phyloP scores from a whole-genome alignment of 768 basidiomycete species.

The Boletus subcaerulescens region DNA sequence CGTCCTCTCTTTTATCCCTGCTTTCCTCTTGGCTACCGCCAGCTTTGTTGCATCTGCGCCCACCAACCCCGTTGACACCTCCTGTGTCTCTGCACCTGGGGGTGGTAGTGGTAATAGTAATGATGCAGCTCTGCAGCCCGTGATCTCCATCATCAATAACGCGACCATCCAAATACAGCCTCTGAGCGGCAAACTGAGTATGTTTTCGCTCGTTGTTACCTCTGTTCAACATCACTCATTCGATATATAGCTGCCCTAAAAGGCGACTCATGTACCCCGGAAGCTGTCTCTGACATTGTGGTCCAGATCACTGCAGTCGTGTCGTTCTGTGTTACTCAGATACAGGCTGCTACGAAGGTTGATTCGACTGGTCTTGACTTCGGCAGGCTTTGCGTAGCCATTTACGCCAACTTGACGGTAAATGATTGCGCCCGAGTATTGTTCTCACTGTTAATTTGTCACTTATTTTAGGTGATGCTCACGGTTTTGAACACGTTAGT shows the following conservation, averaged over 20 bases:
- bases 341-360: constrained; percentile 6
- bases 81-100: constrained; percentile 3
- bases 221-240: not conserved
- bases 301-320: constrained; percentile 12
- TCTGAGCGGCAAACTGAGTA: constrained; percentile 6
- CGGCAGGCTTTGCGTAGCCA: not conserved
- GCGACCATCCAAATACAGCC: constrained; percentile 5
- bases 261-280: constrained; percentile 5
- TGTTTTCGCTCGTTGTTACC: not conserved
- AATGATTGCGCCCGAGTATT: not conserved
- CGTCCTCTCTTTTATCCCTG: constrained; percentile 16
- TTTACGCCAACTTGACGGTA: constrained; percentile 7
- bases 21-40: constrained; percentile 6
- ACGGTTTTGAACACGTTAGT: constrained; percentile 6
- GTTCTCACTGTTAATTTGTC: not conserved
- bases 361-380: constrained; percentile 12
- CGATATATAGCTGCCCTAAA: not conserved
- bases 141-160: constrained; percentile 12
- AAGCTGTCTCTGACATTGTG: constrained; percentile 6
- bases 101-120: constrained; percentile 5
- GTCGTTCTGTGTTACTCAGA: not conserved
- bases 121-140: constrained; percentile 8
- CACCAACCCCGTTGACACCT: not conserved
- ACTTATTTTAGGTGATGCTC: constrained; percentile 1
- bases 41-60: constrained; percentile 10